These are phyloP conservation scores for Chamaecrista fasciculata DNA, from an alignment of 306 rosid genomes.

Conservation along the genomic window DNA sequence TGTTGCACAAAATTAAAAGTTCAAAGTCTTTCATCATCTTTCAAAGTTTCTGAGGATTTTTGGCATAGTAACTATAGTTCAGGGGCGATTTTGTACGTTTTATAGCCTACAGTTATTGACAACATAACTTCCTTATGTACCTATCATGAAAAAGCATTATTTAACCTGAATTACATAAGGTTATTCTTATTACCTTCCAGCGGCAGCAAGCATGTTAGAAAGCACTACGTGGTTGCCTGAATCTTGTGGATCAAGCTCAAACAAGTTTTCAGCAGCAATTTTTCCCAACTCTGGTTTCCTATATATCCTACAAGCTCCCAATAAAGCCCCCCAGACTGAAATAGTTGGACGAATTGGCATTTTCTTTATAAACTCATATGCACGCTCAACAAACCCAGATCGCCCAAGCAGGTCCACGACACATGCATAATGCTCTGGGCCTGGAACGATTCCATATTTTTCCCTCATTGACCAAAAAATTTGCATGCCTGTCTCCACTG, in stretches of 20 bases:
- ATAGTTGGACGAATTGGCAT: constrained; percentile 71
- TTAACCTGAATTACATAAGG: not conserved
- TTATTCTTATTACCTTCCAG: constrained; percentile 64
- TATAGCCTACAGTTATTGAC: no score
- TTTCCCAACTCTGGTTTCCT: constrained; percentile 69
- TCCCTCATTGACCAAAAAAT: constrained; percentile 68
- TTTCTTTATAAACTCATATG: constrained; percentile 60
- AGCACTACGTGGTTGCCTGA: constrained; percentile 88
- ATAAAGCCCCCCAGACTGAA: constrained; percentile 89
- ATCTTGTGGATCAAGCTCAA: constrained; percentile 81
- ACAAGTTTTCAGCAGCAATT: constrained; percentile 73
- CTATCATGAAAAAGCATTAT: not conserved
- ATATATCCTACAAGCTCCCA: constrained; percentile 78
- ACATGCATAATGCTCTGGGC: constrained; percentile 87
- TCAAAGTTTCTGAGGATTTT: no score
- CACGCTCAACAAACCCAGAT: constrained; percentile 81
- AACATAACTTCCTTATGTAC: not conserved
- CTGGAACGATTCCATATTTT: constrained; percentile 55
- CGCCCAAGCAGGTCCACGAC: constrained; percentile 75
- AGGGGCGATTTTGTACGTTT: no score
- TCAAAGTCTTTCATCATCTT: no score
- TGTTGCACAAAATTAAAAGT: no score
- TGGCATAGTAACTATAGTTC: no score
- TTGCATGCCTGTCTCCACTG: constrained; percentile 63
- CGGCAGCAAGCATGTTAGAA: constrained; percentile 77